phyloP scores from a whole-genome alignment of 768 basidiomycete genomes.

The Lanmaoa pseudosensibilis region DNA sequence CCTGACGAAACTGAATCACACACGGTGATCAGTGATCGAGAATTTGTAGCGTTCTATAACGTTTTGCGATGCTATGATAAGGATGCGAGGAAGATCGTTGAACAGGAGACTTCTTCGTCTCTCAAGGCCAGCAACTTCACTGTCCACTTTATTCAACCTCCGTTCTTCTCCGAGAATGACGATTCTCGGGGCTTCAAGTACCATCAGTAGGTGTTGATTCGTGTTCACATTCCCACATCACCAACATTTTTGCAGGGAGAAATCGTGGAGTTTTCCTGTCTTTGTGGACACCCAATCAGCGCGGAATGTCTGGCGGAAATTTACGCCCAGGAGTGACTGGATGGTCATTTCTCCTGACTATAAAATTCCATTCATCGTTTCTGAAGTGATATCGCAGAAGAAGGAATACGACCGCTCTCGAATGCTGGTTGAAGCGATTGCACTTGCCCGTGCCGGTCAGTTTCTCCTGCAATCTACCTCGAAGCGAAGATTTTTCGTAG shows the following conservation, averaged over 20 bases:
- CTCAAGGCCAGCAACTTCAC: constrained; percentile 8
- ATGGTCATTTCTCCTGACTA: not conserved
- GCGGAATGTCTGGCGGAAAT: not conserved
- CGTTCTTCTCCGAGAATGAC: constrained; percentile 1
- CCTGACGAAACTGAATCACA: not conserved
- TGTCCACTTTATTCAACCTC: constrained; percentile 10
- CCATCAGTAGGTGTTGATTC: not conserved
- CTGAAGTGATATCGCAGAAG: constrained; percentile 2
- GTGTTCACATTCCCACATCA: not conserved
- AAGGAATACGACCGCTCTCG: not conserved
- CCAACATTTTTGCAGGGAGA: constrained; percentile 1
- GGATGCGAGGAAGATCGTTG: not conserved
- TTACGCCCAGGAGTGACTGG: constrained; percentile 4
- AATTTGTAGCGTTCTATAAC: not conserved
- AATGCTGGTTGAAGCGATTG: constrained; percentile 18
- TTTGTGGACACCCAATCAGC: not conserved
- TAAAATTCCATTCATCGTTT: constrained; percentile 13
- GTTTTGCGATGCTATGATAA: not conserved
- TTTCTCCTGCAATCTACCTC: not conserved
- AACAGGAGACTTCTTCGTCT: not conserved
- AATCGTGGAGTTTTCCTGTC: constrained; percentile 10
- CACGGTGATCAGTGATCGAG: not conserved
- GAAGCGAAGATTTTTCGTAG: constrained; percentile 8
- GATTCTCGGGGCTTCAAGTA: not conserved
- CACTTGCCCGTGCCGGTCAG: not conserved